Percentiles rank a stretch among this genome's conserved stretches.
phyloP scores from a whole-genome alignment of 2,329 filamentous ascomycete genomes.

The Hypoxylon sp. region DNA sequence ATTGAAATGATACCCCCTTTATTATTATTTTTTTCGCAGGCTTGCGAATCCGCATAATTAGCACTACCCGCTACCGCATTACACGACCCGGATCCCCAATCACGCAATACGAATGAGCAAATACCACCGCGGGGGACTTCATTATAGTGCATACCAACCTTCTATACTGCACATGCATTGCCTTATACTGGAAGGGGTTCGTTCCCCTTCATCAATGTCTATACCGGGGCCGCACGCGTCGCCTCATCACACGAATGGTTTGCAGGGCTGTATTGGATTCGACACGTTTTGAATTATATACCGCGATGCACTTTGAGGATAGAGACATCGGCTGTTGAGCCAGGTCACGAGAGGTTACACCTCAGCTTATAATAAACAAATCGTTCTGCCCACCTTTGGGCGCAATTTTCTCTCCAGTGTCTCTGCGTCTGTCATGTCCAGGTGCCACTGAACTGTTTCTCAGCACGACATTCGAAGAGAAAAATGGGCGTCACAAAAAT shows the following conservation, averaged over 20 bases:
- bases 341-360: no score
- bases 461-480: no score
- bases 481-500: no score
- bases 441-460: no score
- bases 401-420: no score
- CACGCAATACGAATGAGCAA: slow-evolving; percentile 16
- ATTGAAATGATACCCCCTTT: slow-evolving; percentile 33
- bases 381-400: no score
- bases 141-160: neutral
- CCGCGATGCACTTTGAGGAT: neutral
- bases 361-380: no score
- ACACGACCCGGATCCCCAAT: slow-evolving; percentile 23
- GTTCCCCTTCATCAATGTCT: no score
- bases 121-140: slow-evolving; percentile 1
- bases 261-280: neutral
- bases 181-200: neutral
- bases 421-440: no score
- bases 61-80: slow-evolving; percentile 17
- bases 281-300: neutral
- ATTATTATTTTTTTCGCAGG: slow-evolving; percentile 22
- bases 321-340: no score
- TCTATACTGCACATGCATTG: neutral
- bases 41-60: slow-evolving; percentile 22
- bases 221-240: neutral
- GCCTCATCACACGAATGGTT: neutral